phyloP scores from a whole-genome alignment of 1,139 yeast species.

The Candida sanyaensis region DNA sequence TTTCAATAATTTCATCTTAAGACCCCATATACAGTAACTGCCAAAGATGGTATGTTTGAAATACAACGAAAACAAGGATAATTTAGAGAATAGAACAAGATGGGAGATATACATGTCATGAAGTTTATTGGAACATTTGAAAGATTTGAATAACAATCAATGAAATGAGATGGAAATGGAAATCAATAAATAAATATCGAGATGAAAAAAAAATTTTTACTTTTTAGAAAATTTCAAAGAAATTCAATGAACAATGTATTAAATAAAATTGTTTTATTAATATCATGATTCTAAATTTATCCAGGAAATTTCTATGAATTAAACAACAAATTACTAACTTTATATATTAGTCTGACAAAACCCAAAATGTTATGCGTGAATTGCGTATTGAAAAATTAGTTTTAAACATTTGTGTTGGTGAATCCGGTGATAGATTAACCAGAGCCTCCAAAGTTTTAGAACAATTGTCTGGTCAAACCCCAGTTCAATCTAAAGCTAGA shows the following conservation, averaged over 20 bases:
- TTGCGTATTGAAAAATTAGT: slow-evolving; percentile 99
- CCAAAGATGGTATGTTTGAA: slow-evolving; percentile 15
- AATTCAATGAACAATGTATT: too few relatives aligned
- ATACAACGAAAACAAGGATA: not conserved
- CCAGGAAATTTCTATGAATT: not conserved
- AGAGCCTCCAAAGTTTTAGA: slow-evolving; percentile 99
- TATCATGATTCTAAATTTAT: too few relatives aligned
- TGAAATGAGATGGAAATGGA: too few relatives aligned
- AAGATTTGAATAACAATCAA: too few relatives aligned
- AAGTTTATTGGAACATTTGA: not conserved
- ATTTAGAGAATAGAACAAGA: not conserved
- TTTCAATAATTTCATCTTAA: slow-evolving; percentile 4
- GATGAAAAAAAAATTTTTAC: too few relatives aligned
- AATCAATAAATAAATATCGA: too few relatives aligned
- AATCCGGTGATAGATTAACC: slow-evolving; percentile 99
- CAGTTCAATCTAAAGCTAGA: slow-evolving; percentile 99
- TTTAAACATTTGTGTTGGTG: slow-evolving; percentile 99
- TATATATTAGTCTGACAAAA: slow-evolving; percentile 27
- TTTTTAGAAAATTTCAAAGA: too few relatives aligned
- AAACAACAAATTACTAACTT: slow-evolving; percentile 14
- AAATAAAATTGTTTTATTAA: too few relatives aligned
- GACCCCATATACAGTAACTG: slow-evolving; percentile 9
- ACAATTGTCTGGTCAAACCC: slow-evolving; percentile 99
- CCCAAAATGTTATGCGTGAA: slow-evolving; percentile 87
- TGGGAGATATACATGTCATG: not conserved